phyloP scores from a whole-genome alignment of 202 grass and related monocot species.

The Bolboschoenoplectus hybrid region DNA sequence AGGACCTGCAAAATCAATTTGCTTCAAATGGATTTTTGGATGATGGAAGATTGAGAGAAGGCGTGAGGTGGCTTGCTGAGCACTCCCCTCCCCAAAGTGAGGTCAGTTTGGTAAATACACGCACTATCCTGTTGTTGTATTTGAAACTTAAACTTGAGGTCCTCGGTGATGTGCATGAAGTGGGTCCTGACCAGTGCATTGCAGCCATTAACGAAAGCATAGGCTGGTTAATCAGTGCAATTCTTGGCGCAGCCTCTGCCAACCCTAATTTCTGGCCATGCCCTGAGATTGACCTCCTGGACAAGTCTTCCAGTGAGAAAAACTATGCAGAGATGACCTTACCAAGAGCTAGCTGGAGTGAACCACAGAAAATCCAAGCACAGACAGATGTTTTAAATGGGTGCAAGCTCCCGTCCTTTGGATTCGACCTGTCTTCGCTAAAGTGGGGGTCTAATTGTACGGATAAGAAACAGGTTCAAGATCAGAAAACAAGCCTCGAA shows the following conservation, averaged over 20 bases:
- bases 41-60: slow-evolving; percentile 64
- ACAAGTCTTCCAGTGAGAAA: slow-evolving; percentile 53
- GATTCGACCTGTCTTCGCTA: slow-evolving; percentile 62
- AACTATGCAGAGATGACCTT: slow-evolving; percentile 60
- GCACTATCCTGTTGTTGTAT: slow-evolving; percentile 53
- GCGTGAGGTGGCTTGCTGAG: slow-evolving; percentile 70
- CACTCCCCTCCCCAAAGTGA: slow-evolving; percentile 60
- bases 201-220: slow-evolving; percentile 68
- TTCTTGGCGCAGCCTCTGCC: slow-evolving; percentile 50
- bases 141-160: slow-evolving; percentile 55
- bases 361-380: slow-evolving; percentile 51
- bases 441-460: slow-evolving; percentile 58
- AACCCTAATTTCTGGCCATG: slow-evolving; percentile 66
- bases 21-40: slow-evolving; percentile 65
- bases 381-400: slow-evolving; percentile 46
- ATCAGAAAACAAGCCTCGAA: slow-evolving; percentile 65
- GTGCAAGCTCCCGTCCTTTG: slow-evolving; percentile 70
- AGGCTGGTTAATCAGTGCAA: slow-evolving; percentile 49
- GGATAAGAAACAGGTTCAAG: slow-evolving; percentile 51
- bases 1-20: slow-evolving; percentile 32
- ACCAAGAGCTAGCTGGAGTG: slow-evolving; percentile 71
- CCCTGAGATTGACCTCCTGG: slow-evolving; percentile 69
- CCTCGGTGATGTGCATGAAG: slow-evolving; percentile 48
- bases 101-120: slow-evolving; percentile 59
- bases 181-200: slow-evolving; percentile 66